Evolutionary conservation across 75 land plant species (phyloP), one percentile per base, ranked within the genome.

Genomic region (Chamaecyparis obtusa): DNA sequence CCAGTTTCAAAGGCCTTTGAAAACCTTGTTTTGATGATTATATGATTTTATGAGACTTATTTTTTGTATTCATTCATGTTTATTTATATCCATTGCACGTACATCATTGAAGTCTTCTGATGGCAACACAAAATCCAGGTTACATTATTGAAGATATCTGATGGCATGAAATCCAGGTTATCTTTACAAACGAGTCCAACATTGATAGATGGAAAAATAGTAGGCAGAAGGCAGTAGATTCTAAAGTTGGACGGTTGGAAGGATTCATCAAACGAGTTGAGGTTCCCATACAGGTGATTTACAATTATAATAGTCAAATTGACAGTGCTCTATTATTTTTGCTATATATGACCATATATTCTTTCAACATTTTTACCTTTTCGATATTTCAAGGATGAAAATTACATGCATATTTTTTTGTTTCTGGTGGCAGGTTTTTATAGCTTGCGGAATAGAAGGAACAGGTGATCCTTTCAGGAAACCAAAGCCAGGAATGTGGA

Each of bases 401-500:
- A 2, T 44, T 24, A 80, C 32, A 81, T 46, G 49, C 32, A n/a
- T 15, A 89, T 44, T 46, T 57, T 88, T 30, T 49, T 55, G 74
- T 48, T 30, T 64, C 17, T 88, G 75, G 67, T 21, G 91, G 85
- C 92, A 97, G 99, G 96, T 93, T 54, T 95, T 98, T 71, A 92
- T 98, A 64, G 94, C 99, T 32, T 98, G 99, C 91, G 99, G 96
- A 24, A 33, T 87, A 74, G 90, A 89, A 35, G 89, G 90, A 75
- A 90, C 88, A 72, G 91, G 88, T 86, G 99, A 98, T 85, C 89
- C 89, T 9, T 98, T 91, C 84, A 92, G 99, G 74, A 98, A 98
- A 80, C 99, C 99, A 64, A 87, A 93, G 71, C 90, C 96, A 84
- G 99, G 99, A 87, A 94, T 98, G 99, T 98, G 99, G 99, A 89